Conservation (phyloP, 306 rosid species). For the Sesbania bispinosa region DNA sequence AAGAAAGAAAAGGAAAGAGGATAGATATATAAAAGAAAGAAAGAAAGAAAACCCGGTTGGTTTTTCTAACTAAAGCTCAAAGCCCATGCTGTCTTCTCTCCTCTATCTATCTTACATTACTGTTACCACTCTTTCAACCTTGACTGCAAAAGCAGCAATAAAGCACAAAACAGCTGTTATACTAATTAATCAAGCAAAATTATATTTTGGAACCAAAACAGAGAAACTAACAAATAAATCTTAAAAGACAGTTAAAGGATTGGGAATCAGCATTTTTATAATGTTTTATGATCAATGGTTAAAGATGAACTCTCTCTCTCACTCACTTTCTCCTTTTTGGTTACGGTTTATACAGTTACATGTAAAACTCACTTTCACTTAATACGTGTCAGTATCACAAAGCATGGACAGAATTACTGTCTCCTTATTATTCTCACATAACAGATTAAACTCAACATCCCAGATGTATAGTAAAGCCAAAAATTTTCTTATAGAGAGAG, state of each 20-base stretch:
- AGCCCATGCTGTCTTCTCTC: background rate
- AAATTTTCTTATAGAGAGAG: background rate
- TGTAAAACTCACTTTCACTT: background rate
- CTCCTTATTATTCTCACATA: background rate
- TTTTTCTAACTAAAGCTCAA: background rate
- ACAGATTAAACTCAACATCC: constrained; percentile 3
- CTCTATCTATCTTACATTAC: background rate
- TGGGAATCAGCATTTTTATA: background rate
- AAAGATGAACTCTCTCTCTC: background rate
- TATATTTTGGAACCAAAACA: background rate
- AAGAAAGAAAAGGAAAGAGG: background rate
- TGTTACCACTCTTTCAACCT: too few species aligned
- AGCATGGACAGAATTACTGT: constrained; percentile 27
- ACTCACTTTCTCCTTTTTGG: background rate
- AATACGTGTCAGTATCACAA: background rate
- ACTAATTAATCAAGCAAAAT: background rate
- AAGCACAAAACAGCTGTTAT: too few species aligned
- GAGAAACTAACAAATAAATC: background rate
- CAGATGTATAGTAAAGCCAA: constrained; percentile 3
- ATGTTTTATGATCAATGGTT: background rate
- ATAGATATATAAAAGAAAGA: background rate
- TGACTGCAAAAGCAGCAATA: too few species aligned
- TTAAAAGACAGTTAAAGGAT: background rate
- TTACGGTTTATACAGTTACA: background rate
- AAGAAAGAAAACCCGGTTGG: constrained; percentile 1